Base-by-base conservation (phyloP, 805 yeast species). In the Yamadazyma tumulicola region DNA sequence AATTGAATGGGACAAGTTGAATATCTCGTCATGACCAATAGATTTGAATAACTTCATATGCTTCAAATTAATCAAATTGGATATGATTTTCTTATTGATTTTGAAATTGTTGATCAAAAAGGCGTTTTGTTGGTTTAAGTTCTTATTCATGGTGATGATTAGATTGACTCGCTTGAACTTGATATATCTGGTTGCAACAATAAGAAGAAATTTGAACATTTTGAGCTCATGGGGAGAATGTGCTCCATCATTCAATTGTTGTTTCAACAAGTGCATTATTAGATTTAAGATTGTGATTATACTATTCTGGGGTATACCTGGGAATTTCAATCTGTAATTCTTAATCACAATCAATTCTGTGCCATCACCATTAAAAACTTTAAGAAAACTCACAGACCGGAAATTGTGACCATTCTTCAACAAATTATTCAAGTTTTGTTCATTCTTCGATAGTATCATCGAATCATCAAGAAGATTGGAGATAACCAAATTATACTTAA, bases 371-470 rank as follows among this genome's bases (percentile, higher is more conserved):
- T 50, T 43, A 6, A 51, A 37, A 8, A 23, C 14, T 23, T 35
- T 39, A 9, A 34, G 15, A 17, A 18, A 45, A 10, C 19, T 26
- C 1, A 31, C 24, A 5, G 29, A 15, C 28, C 15, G 20, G 26
- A 32, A 26, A 21, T 26, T 16, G 3, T 21, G 16, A 15, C 8
- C 24, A 26, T 17, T 24, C 12, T 14, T 31, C n/a, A 29, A 28
- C 10, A 56, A 35, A n/a, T 34, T 35, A 34, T 53, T 32, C 18
- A 34, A 29, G n/a, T 58, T 49, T 42, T 60, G 67, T 23, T 67
- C 70, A 33, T 63, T 65, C 34, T 67, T 67, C 13, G 71, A 64
- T n/a, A 66, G 46, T 16, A 62, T 57, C 59, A 67, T 57, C 3
- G 68, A 45, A 35, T 64, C 67, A 37, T 67, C 71, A 26, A 67